Base-by-base conservation (phyloP, 805 yeast genomes). In the Lachancea meyersii region DNA sequence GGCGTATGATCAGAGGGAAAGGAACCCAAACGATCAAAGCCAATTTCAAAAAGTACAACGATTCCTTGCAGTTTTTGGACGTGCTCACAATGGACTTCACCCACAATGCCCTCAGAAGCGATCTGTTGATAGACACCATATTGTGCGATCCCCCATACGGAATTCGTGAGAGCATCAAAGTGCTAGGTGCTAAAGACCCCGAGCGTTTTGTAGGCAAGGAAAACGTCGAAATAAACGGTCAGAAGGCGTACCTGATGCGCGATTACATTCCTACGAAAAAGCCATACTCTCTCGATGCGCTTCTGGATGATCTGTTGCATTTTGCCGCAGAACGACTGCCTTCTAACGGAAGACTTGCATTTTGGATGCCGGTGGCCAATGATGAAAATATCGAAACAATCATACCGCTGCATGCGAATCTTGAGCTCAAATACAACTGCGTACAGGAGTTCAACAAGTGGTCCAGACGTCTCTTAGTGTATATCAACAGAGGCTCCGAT, bases 61-160 rank as follows among this genome's bases (percentile, higher is more conserved):
- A 85, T 1, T 49, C 70, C 2, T 53, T 67, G 2, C 67, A 71
- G 35, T 83, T 80, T 52, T 61, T 88, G 41, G 97, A 89, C 58
- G 82, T 83, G 0, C 52, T 86, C 52, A 81, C 94, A 13, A 86
- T 93, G 93, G 98, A 93, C 65, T 93, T 93, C 63, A 93, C 97
- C 2, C 88, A 93, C 60, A 83, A 84, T 60, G 82, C 96, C 3
- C 69, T 93, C 41, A 71, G 96, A 50, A 45, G 60, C 0, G 71
- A 74, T 48, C 63, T 93, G 19, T 57, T 51, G 21, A 71, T 93
- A 11, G 96, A 93, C 58, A 72, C 85, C 1, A 91, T 93, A 4
- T 76, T 91, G 1, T 88, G 97, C 58, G 98, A 93, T 64, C 98
- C 98, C 2, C 98, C 98, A 0, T 93, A 93, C 61, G 98, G 98